A percentile compares a stretch with the other conserved stretches of the same genome.
Evolutionary conservation across 257 asterid species (phyloP).

Genomic region (Leonotis leonurus): DNA sequence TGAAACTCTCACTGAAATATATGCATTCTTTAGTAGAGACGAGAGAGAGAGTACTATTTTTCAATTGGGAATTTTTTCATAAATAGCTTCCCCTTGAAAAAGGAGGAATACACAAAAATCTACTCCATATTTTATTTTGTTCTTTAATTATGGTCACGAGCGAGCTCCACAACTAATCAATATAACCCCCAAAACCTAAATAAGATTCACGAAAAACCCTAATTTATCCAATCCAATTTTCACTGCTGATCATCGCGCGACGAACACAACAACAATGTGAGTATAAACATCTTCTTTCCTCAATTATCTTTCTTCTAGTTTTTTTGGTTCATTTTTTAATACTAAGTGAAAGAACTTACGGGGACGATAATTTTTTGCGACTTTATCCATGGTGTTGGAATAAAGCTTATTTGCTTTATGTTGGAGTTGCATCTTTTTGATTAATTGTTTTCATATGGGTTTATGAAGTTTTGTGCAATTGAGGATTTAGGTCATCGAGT

Average conservation of each 20-base stretch:
- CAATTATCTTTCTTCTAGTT: background rate
- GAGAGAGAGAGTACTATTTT: too few relatives aligned
- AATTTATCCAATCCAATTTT: background rate
- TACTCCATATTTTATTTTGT: too few relatives aligned
- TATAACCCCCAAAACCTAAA: too few relatives aligned
- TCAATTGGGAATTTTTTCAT: too few relatives aligned
- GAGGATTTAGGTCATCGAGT: background rate
- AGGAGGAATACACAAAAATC: too few relatives aligned
- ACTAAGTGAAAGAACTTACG: background rate
- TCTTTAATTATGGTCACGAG: too few relatives aligned
- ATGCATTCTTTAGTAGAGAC: too few relatives aligned
- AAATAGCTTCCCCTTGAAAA: too few relatives aligned
- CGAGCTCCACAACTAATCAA: too few relatives aligned
- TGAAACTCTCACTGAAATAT: too few relatives aligned
- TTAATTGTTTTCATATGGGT: background rate
- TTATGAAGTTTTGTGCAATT: background rate
- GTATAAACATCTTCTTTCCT: conserved; percentile 5
- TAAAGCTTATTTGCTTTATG: background rate
- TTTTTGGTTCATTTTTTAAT: background rate
- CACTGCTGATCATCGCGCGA: background rate
- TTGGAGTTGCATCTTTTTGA: background rate
- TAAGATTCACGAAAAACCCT: conserved; percentile 10
- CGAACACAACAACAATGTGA: conserved; percentile 12
- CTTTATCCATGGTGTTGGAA: background rate
- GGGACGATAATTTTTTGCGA: background rate